These are phyloP conservation scores for Fusarium sp. DNA, from an alignment of 2,329 filamentous ascomycete species.

Conservation along the genomic window DNA sequence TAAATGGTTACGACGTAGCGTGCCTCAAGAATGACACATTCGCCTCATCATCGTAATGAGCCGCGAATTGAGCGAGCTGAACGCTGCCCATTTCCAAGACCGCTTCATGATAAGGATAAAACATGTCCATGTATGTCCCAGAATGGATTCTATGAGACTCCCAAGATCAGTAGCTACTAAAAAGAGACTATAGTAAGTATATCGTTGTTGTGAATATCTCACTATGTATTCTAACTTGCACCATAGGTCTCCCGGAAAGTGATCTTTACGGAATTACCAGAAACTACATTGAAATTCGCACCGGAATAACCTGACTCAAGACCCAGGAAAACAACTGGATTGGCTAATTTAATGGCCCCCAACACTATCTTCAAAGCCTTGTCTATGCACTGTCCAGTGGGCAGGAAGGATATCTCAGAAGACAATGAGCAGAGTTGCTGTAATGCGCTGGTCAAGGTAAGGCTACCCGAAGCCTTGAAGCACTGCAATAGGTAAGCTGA, in stretches of 20 bases:
- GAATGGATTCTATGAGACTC: background rate
- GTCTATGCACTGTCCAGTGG: background rate
- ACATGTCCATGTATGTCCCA: slow-evolving; percentile 11
- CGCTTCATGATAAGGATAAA: slow-evolving; percentile 6
- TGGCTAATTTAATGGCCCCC: background rate
- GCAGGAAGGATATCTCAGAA: background rate
- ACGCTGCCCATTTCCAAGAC: background rate
- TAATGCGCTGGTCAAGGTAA: slow-evolving; percentile 12
- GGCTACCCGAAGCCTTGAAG: background rate
- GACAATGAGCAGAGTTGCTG: slow-evolving; percentile 7
- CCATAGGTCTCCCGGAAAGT: background rate
- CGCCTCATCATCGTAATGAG: slow-evolving; percentile 4
- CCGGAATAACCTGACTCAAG: background rate
- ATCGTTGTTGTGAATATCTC: background rate
- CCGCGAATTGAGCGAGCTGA: background rate
- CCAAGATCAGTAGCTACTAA: background rate
- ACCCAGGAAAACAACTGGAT: background rate
- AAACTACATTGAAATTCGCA: background rate
- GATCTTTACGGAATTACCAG: background rate
- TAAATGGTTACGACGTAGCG: background rate
- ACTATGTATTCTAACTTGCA: background rate
- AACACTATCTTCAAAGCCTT: background rate
- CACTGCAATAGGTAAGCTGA: background rate
- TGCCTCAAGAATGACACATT: background rate
- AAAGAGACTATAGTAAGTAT: background rate